These are phyloP conservation scores for Dicorynia guianensis DNA, from an alignment of 306 rosid species.

Conservation along the genomic window DNA sequence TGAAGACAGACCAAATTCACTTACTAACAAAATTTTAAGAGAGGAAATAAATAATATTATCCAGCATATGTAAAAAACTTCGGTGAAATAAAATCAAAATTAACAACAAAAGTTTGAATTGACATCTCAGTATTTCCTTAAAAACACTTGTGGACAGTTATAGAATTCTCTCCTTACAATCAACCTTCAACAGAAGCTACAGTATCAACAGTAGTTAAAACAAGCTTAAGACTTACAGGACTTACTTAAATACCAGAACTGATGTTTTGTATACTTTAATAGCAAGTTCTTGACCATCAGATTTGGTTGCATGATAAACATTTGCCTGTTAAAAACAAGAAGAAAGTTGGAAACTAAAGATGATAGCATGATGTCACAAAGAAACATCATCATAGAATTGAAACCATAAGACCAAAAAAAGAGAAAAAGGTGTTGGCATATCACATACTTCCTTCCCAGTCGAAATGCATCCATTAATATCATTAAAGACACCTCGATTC, in stretches of 20 bases:
- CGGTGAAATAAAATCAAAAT: not conserved
- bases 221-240: conserved; percentile 28
- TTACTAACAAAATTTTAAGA: not conserved
- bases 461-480: conserved; percentile 94
- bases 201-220: conserved; percentile 12
- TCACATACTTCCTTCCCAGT: conserved; percentile 89
- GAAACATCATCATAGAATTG: conserved; percentile 18
- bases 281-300: conserved; percentile 83
- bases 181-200: not conserved
- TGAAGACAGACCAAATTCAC: not conserved
- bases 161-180: not conserved
- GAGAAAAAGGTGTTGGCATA: not conserved
- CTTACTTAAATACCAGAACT: conserved; percentile 84
- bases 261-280: conserved; percentile 93
- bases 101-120: not conserved
- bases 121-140: not conserved
- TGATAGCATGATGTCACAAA: conserved; percentile 19
- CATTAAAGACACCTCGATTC: conserved; percentile 81
- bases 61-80: not conserved
- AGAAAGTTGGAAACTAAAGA: conserved; percentile 17
- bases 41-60: conserved; percentile 1
- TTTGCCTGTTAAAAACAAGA: conserved; percentile 69
- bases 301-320: conserved; percentile 93
- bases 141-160: not conserved
- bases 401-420: conserved; percentile 16